These are phyloP conservation scores for Yarrowia sp. DNA, from an alignment of 805 yeast species.

Conservation along the genomic window DNA sequence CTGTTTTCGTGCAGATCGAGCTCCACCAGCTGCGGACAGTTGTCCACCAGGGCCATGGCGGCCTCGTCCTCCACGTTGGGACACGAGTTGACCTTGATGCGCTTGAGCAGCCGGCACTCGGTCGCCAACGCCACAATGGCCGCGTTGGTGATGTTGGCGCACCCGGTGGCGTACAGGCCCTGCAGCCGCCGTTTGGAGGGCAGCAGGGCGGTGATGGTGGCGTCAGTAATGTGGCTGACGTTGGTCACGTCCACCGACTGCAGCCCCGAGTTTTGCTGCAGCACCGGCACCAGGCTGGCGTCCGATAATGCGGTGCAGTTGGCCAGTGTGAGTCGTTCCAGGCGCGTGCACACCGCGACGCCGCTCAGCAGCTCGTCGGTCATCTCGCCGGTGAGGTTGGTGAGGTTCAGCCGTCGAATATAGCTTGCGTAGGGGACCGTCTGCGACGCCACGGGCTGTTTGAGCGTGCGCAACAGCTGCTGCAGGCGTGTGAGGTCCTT, in stretches of 20 bases:
- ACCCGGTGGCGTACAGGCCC: conserved; percentile 88
- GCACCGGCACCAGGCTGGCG: conserved; percentile 64
- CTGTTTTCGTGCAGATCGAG: conserved; percentile 86
- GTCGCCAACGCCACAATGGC: conserved; percentile 66
- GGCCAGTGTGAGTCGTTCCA: conserved; percentile 86
- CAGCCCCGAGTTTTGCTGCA: conserved; percentile 69
- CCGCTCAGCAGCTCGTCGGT: conserved; percentile 68
- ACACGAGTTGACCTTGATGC: conserved; percentile 82
- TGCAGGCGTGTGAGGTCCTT: conserved; percentile 58
- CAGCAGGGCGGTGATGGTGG: conserved; percentile 71
- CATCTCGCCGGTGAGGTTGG: conserved; percentile 71
- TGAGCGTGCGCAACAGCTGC: conserved; percentile 62
- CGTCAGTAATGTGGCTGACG: conserved; percentile 71
- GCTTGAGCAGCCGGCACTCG: conserved; percentile 75
- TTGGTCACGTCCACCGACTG: conserved; percentile 91
- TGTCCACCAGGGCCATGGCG: conserved; percentile 64
- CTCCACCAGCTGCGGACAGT: conserved; percentile 83
- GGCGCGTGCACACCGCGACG: conserved; percentile 66
- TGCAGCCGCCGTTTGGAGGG: conserved; percentile 76
- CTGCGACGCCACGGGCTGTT: conserved; percentile 59
- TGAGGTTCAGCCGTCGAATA: conserved; percentile 80
- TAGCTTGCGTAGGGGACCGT: conserved; percentile 61
- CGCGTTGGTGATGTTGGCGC: conserved; percentile 69
- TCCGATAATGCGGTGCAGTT: conserved; percentile 74
- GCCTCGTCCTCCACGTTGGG: conserved; percentile 68